Base-by-base conservation (phyloP, 495 filamentous ascomycete genomes). In the Penicillium egyptiacum region DNA sequence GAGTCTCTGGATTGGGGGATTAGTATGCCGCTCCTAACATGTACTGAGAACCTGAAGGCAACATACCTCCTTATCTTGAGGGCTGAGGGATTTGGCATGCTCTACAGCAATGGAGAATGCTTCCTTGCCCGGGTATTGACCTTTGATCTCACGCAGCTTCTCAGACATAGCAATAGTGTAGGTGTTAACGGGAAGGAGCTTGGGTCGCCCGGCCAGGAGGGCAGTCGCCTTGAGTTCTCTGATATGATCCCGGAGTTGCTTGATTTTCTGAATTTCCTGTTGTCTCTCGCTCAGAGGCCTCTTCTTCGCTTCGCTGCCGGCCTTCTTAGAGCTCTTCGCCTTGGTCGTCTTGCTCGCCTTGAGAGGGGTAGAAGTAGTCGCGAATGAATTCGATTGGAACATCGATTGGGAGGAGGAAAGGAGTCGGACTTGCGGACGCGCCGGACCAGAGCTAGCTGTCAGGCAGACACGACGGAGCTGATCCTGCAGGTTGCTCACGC, bases 51-150 rank as follows among this genome's bases (percentile, higher is more conserved):
- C 17, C 11, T 19, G 12, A 17, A 23, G 42, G 14, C 9, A 2
- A 59, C 68, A 14, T 58, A 81, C 79, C 70, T 81, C 69, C 52
- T 60, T 57, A 50, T 75, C 61, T 20, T 69, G 61, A 17, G 33
- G 20, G n/a, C 37, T 16, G 12, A 59, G 41, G 31, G 57, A 22
- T 56, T 64, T 70, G 28, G 64, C 69, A 31, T 65, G 47, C 6
- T 43, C 56, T 5, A 50, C 40, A 0, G 64, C 64, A 22, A 43
- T 58, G 31, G 62, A 56, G 40, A 72, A 65, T 8, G 52, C 39
- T 3, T 68, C 57, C 11, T 7, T n/a, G 9, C 2, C 16, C 3
- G 17, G 45, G 10, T 44, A 44, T 19, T 51, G 30, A 5, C 47
- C 46, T 20, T 44, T 31, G 43, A 56, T 28, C 37, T 65, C 58